phyloP scores from a whole-genome alignment of 2,329 filamentous ascomycete genomes.

The Alternaria sp. region DNA sequence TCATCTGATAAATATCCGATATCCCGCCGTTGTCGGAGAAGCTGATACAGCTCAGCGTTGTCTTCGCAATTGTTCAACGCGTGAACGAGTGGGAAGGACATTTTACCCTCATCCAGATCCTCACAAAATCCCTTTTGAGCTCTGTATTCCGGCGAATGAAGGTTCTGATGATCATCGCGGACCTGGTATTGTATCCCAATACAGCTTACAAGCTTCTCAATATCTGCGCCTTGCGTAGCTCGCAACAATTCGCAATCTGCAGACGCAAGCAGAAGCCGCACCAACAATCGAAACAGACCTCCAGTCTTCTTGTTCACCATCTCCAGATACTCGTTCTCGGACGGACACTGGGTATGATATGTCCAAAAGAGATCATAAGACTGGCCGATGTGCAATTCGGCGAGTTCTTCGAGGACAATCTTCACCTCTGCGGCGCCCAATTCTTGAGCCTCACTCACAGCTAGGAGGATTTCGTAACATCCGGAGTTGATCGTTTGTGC shows the following conservation, averaged over 20 bases:
- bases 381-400: no score
- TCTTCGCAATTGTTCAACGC: background rate
- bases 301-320: no score
- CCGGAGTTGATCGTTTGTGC: background rate
- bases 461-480: background rate
- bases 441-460: background rate
- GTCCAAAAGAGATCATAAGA: no score
- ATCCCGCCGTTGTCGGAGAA: background rate
- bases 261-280: background rate
- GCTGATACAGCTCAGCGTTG: background rate
- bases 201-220: background rate
- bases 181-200: constrained; percentile 70
- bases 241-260: background rate
- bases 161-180: constrained; percentile 88
- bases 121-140: constrained; percentile 90
- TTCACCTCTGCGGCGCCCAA: no score
- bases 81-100: constrained; percentile 59
- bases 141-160: constrained; percentile 67
- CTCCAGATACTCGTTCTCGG: no score
- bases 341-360: no score
- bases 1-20: background rate
- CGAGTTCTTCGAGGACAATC: no score
- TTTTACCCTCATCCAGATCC: constrained; percentile 92
- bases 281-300: no score
- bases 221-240: background rate